These are phyloP conservation scores for Physcomitrium patens DNA, from an alignment of 225 moss, liverwort and hornwort genomes.

Conservation along the genomic window DNA sequence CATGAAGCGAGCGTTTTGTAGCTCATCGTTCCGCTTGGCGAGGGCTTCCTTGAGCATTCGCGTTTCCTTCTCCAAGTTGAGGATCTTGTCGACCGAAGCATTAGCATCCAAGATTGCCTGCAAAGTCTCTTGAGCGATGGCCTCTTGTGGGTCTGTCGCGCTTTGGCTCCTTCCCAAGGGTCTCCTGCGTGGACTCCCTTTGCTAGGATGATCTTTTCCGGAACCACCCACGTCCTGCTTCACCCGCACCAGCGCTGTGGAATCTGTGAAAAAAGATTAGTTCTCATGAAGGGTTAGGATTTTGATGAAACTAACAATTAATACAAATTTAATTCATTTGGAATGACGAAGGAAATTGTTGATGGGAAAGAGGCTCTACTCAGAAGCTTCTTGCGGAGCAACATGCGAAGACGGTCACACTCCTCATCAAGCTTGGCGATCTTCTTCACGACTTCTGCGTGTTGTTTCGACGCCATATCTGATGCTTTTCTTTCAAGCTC, in stretches of 20 bases:
- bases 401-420: conserved; percentile 69
- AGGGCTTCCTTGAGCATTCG: conserved; percentile 72
- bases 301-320: conserved; percentile 2
- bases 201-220: conserved; percentile 32
- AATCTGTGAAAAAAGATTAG: conserved; percentile 36
- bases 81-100: conserved; percentile 50
- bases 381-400: conserved; percentile 81
- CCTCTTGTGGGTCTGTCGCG: conserved; percentile 37
- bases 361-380: conserved; percentile 38
- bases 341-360: neutral
- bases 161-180: conserved; percentile 48
- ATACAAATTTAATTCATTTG: neutral
- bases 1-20: conserved; percentile 70
- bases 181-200: conserved; percentile 52
- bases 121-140: conserved; percentile 32
- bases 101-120: conserved; percentile 38
- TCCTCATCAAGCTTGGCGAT: conserved; percentile 78
- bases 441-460: conserved; percentile 69
- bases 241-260: conserved; percentile 66
- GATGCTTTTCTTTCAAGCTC: conserved; percentile 65
- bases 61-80: conserved; percentile 70
- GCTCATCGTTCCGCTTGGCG: conserved; percentile 65
- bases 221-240: conserved; percentile 69
- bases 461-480: conserved; percentile 59
- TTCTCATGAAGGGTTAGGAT: neutral